These are phyloP conservation scores for Penicillium arizonense DNA, from an alignment of 495 filamentous ascomycete genomes.

Conservation along the genomic window DNA sequence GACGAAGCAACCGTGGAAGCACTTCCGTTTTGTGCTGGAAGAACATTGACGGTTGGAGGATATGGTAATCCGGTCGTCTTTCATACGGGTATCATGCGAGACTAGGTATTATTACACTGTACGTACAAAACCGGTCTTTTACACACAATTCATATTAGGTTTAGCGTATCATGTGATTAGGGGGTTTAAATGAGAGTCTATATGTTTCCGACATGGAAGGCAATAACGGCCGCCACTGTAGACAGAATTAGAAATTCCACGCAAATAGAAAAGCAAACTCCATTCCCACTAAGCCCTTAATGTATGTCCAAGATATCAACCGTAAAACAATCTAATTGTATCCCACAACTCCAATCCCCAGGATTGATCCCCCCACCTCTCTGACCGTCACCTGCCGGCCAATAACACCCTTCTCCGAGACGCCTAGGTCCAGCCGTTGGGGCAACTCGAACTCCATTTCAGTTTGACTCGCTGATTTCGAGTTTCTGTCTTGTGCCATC, in stretches of 20 bases:
- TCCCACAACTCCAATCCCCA: constrained; percentile 40
- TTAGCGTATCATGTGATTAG: too few relatives aligned
- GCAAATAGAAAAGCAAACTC: neutral
- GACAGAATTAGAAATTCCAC: neutral
- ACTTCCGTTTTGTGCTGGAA: too few relatives aligned
- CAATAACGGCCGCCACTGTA: too few relatives aligned
- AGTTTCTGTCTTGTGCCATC: constrained; percentile 2
- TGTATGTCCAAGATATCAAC: constrained; percentile 3
- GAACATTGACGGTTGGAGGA: too few relatives aligned
- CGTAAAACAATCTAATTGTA: constrained; percentile 28
- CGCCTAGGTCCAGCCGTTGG: constrained; percentile 55
- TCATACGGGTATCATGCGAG: too few relatives aligned
- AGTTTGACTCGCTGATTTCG: neutral
- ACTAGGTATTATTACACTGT: too few relatives aligned
- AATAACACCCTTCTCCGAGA: constrained; percentile 41
- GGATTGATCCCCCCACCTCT: constrained; percentile 19
- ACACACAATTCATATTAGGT: too few relatives aligned
- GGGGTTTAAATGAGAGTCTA: too few relatives aligned
- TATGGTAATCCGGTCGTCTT: too few relatives aligned
- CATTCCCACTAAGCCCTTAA: constrained; percentile 1
- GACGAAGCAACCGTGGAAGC: too few relatives aligned
- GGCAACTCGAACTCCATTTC: constrained; percentile 53
- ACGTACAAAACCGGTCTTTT: too few relatives aligned
- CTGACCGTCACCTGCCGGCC: constrained; percentile 37
- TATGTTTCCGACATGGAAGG: too few relatives aligned